Percentiles rank a stretch among this genome's conserved stretches.
Evolutionary conservation across 108 stramenopile genomes (phyloP).

Genomic region (Stephanodiscus minutulus): DNA sequence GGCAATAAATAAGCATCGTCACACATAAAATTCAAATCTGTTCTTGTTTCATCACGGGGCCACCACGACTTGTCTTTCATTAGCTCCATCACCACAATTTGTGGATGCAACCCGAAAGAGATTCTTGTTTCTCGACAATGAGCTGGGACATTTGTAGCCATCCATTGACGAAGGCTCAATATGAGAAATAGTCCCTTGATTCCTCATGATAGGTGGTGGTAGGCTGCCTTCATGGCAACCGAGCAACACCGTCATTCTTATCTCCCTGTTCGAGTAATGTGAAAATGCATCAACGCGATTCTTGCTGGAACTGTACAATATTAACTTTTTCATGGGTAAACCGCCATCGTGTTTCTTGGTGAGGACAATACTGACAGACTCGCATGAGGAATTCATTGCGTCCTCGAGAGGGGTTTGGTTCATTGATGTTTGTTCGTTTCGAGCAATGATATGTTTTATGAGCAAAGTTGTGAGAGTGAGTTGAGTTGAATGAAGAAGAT

Average conservation of each 20-base stretch:
- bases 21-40: too few species aligned
- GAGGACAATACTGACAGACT: background rate
- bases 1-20: too few species aligned
- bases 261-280: background rate
- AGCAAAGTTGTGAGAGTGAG: too few species aligned
- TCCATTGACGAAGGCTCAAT: background rate
- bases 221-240: background rate
- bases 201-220: too few species aligned
- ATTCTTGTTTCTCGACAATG: background rate
- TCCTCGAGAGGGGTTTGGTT: background rate
- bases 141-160: background rate
- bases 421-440: too few species aligned
- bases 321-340: background rate
- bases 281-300: background rate
- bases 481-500: too few species aligned
- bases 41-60: too few species aligned
- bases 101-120: conserved; percentile 4
- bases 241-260: background rate
- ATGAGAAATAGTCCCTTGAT: background rate
- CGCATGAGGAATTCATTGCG: background rate
- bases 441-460: too few species aligned
- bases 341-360: conserved; percentile 1
- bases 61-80: too few species aligned
- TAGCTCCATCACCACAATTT: background rate
- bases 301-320: background rate